These are phyloP conservation scores for Boletus vermiculosoides DNA, from an alignment of 768 basidiomycete species.

Conservation along the genomic window DNA sequence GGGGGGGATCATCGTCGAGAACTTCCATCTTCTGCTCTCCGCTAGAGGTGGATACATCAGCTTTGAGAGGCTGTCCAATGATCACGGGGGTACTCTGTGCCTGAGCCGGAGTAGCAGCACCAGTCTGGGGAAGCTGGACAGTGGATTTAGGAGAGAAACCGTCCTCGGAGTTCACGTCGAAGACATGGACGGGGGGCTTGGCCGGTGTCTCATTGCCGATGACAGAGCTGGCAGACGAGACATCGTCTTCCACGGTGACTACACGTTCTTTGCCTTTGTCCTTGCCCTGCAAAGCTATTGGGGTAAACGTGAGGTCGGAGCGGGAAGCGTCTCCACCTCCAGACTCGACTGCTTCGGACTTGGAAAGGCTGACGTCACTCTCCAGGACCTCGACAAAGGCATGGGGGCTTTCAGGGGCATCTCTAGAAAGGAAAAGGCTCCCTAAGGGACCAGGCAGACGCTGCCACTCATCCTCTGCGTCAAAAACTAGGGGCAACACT, in stretches of 20 bases:
- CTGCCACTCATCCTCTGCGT: slow-evolving; percentile 66
- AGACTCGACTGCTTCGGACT: slow-evolving; percentile 31
- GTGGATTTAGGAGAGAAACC: slow-evolving; percentile 16
- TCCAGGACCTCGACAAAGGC: slow-evolving; percentile 63
- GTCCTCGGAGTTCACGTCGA: slow-evolving; percentile 37
- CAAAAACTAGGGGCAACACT: slow-evolving; percentile 45
- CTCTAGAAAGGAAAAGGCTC: slow-evolving; percentile 39
- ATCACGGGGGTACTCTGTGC: slow-evolving; percentile 43
- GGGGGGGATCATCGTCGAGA: slow-evolving; percentile 45
- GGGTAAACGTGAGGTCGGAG: slow-evolving; percentile 22
- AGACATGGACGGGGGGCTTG: slow-evolving; percentile 65
- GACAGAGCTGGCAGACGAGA: slow-evolving; percentile 44
- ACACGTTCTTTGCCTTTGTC: slow-evolving; percentile 46
- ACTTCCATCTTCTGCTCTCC: slow-evolving; percentile 13
- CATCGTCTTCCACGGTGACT: slow-evolving; percentile 31
- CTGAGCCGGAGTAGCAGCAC: slow-evolving; percentile 33
- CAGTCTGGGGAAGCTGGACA: slow-evolving; percentile 15
- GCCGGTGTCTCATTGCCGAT: slow-evolving; percentile 40
- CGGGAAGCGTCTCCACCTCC: slow-evolving; percentile 33
- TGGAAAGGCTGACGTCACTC: slow-evolving; percentile 38
- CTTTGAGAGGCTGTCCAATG: slow-evolving; percentile 22
- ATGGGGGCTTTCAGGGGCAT: slow-evolving; percentile 47
- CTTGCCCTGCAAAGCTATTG: slow-evolving; percentile 35
- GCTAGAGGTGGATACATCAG: slow-evolving; percentile 5
- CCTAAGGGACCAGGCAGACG: slow-evolving; percentile 43